These are phyloP conservation scores for Allium fistulosum DNA, from an alignment of 106 monocot species.

Conservation along the genomic window DNA sequence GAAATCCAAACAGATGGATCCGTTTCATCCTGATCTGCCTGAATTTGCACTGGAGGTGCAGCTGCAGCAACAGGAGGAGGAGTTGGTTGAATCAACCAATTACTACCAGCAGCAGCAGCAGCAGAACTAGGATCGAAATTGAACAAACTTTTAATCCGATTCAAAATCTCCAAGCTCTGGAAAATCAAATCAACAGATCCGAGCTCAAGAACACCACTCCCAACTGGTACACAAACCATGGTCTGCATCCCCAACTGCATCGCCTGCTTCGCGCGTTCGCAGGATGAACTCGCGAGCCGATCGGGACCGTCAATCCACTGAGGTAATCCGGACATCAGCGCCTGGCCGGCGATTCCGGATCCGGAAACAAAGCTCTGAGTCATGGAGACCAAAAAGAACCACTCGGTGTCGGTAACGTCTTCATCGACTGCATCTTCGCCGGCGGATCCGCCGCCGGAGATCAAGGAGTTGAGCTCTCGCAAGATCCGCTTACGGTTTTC, in stretches of 20 bases:
- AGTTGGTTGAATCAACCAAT: conserved; percentile 11
- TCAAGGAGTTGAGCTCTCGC: conserved; percentile 32
- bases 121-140: neutral
- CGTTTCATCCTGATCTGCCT: conserved; percentile 26
- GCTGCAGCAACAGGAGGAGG: conserved; percentile 3
- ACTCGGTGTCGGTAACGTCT: conserved; percentile 57
- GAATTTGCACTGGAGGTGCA: neutral
- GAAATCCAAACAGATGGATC: conserved; percentile 69
- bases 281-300: conserved; percentile 12
- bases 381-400: conserved; percentile 65
- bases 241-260: conserved; percentile 30
- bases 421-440: conserved; percentile 33
- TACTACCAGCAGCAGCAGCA: neutral
- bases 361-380: conserved; percentile 40
- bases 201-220: conserved; percentile 37
- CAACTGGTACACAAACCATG: conserved; percentile 34
- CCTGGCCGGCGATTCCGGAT: conserved; percentile 31
- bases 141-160: conserved; percentile 26
- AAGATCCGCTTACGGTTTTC: conserved; percentile 40
- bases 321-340: conserved; percentile 13
- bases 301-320: conserved; percentile 28
- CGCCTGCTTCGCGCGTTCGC: conserved; percentile 38
- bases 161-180: conserved; percentile 20
- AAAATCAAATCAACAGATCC: conserved; percentile 33
- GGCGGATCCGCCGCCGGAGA: conserved; percentile 19